Evolutionary conservation across 768 basidiomycete species (phyloP), one percentile per base, ranked within the genome.

Genomic region (Lentinula lateritia): DNA sequence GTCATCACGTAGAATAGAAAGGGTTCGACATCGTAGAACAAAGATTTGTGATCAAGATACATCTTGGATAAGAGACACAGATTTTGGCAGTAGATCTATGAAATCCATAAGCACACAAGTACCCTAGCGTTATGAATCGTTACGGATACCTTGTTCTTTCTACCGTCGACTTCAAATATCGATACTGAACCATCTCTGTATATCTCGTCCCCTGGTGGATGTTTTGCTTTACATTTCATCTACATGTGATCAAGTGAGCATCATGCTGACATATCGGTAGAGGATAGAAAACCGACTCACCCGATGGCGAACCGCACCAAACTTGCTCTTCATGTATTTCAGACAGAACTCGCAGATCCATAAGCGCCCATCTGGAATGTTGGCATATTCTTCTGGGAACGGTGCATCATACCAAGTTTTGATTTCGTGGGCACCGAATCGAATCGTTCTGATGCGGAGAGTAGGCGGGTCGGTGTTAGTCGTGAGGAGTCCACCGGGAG

Each of bases 371-470:
- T 98, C 94, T 20, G 94, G 92, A 60, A 95, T 89, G 60, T 86
- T 85, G 45, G 93, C 86, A 72, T 97, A 98, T 72, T 99, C 97
- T 71, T 98, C 96, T 0, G 97, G 96, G 71, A 98, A 98, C 6
- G 97, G 97, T 23, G 97, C 97, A 70, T 97, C 94, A 72, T 93
- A 98, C 97, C 97, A 99, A 3, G 97, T 98, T 71, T 93, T 87
- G 70, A 98, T 93, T 68, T 98, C 95, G 70, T 80, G 95, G 60
- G 84, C 80, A 32, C 95, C 95, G 67, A 98, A 95, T 34, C 94
- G 87, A 64, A 98, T 94, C 60, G 83, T 86, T 60, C 86, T 89
- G 79, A 96, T 97, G 65, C 88, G 87, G 50, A 89, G 81, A 73
- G 70, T 36, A 73, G 73, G 41, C 73, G 60, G 34, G 63, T 62